Conservation (phyloP, 257 asterid genomes). For the Solanum gandarillasii region DNA sequence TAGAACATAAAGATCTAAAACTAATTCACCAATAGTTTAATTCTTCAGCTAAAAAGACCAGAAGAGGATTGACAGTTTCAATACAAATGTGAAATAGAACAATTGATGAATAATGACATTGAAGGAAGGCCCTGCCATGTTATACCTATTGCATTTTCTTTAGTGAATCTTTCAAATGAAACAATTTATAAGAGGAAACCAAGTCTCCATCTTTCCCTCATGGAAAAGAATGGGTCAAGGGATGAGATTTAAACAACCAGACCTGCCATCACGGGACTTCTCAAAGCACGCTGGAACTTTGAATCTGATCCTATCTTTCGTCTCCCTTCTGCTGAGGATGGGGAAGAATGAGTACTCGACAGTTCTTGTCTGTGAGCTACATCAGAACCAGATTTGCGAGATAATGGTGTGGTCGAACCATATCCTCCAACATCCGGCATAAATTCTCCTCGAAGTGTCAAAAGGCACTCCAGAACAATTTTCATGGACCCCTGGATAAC, state of each 20-base stretch:
- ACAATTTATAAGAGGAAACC: background rate
- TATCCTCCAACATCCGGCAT: slow-evolving; percentile 24
- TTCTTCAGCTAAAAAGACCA: background rate
- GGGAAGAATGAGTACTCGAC: slow-evolving; percentile 25
- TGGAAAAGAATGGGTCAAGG: background rate
- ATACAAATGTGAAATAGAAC: background rate
- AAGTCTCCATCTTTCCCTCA: background rate
- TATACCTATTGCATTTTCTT: background rate
- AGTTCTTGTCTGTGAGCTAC: slow-evolving; percentile 29
- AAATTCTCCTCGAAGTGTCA: slow-evolving; percentile 47
- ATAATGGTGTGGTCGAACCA: background rate
- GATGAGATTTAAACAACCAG: background rate
- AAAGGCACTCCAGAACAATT: slow-evolving; percentile 62
- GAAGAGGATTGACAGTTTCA: background rate
- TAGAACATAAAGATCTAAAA: background rate
- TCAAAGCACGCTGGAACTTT: slow-evolving; percentile 31
- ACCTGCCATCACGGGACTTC: slow-evolving; percentile 53
- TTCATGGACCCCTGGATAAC: slow-evolving; percentile 67
- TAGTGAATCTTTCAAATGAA: background rate
- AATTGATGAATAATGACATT: background rate
- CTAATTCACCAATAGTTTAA: background rate
- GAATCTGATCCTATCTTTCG: slow-evolving; percentile 23
- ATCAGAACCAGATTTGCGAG: slow-evolving; percentile 8
- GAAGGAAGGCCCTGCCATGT: background rate
- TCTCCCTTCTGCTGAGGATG: slow-evolving; percentile 41